Evolutionary conservation across 352 stramenopile species (phyloP).

Genomic region (Phytophthora brassicae): DNA sequence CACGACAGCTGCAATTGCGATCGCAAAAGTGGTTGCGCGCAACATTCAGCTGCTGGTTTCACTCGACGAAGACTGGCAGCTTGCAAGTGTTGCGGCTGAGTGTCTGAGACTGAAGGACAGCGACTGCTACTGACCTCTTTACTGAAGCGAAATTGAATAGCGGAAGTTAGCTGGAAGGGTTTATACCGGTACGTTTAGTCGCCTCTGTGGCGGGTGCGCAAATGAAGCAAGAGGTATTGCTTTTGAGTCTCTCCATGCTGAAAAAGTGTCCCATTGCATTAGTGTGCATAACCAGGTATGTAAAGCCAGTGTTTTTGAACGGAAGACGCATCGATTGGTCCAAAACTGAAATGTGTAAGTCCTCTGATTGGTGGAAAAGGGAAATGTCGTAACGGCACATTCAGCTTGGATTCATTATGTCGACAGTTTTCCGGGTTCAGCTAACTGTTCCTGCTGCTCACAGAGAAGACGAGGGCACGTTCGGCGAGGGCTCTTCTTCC

Average conservation of each 20-base stretch:
- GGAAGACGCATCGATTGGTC: conserved; percentile 26
- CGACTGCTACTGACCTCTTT: conserved; percentile 19
- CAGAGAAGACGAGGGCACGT: neutral
- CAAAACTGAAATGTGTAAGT: conserved; percentile 8
- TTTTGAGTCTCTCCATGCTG: conserved; percentile 9
- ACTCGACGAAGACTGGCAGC: neutral
- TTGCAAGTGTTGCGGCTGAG: neutral
- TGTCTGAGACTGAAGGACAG: neutral
- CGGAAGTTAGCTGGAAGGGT: conserved; percentile 6
- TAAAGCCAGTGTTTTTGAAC: conserved; percentile 22
- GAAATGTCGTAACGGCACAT: conserved; percentile 1
- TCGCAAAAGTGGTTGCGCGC: no score
- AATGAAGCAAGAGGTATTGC: no score
- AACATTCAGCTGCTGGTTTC: conserved; percentile 9
- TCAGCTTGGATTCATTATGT: conserved; percentile 16
- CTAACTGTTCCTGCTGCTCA: conserved; percentile 1
- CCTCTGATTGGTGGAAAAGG: conserved; percentile 13
- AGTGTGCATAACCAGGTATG: conserved; percentile 13
- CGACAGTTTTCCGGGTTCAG: neutral
- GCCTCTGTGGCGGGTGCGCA: no score
- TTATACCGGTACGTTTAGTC: no score
- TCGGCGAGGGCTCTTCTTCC: conserved; percentile 1
- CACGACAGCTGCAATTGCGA: neutral
- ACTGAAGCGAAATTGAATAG: conserved; percentile 16
- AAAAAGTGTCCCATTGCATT: conserved; percentile 30